Evolutionary conservation across 208 protist genomes (phyloP), one percentile per base, ranked within the genome.

Genomic region (Wallacemonas sp.): DNA sequence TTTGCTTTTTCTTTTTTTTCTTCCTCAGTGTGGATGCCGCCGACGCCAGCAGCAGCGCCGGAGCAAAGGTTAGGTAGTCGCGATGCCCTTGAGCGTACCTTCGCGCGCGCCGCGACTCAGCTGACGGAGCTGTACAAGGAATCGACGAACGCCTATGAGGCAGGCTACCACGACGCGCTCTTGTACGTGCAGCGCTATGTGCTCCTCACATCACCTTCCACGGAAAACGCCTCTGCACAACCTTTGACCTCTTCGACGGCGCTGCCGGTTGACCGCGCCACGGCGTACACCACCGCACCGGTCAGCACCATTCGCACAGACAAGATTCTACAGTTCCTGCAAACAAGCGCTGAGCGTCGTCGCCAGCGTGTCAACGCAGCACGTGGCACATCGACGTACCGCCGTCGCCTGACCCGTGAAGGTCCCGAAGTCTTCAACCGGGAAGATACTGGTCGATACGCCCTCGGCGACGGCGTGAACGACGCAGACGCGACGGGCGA

Each of bases 71-170:
- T 19, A 13, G 44, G 44, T 8, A 50, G 19, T 12, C 10, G 44
- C 10, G 70, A 78, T 34, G 53, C 45, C 15, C 59, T 87, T 29
- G 72, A 76, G 36, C 17, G 39, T 30, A 71, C 72, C 41, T 88
- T 86, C 45, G 59, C 76, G 17, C 45, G 67, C 4, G 83, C 83
- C 3, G 75, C 83, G 5, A 79, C 65, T 17, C 63, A 67, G 15
- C 50, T 89, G 6, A 74, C 79, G 1, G 74, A 83, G 21, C 68
- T 89, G 26, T 89, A 86, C 52, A 68, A 71, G 6, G 76, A 83
- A 33, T 78, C 79, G 27, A 78, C 58, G 37, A 53, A 76, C 48
- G 45, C 79, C 34, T 89, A 89, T 65, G 73, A 81, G 37, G 63
- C 63, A 12, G 79, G 83, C 29, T 85, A 83, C 62, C 70, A 69